These are phyloP conservation scores for Eustoma russellianum DNA, from an alignment of 257 asterid genomes.

Conservation along the genomic window DNA sequence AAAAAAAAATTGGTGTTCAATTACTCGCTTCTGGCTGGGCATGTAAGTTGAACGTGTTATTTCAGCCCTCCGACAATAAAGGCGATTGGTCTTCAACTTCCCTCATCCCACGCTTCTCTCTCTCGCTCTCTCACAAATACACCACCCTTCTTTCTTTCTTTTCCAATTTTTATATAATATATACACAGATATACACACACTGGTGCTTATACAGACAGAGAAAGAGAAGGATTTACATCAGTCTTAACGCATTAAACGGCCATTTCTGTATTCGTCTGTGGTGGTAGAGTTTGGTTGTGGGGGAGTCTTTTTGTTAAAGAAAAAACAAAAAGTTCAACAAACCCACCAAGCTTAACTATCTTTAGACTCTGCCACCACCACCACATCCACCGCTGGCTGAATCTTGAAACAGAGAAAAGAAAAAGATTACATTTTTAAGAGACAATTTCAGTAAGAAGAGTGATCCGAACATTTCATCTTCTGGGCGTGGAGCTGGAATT, in stretches of 20 bases:
- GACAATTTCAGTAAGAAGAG: not conserved
- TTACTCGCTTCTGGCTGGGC: no score
- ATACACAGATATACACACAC: not conserved
- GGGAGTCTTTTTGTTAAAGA: slow-evolving; percentile 3
- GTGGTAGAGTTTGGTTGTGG: not conserved
- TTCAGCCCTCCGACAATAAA: slow-evolving; percentile 13
- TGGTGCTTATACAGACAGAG: not conserved
- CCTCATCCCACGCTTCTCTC: slow-evolving; percentile 37
- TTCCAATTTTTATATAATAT: not conserved
- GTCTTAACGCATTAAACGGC: slow-evolving; percentile 14
- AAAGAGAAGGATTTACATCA: not conserved
- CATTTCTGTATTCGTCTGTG: not conserved
- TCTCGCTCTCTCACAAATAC: slow-evolving; percentile 20
- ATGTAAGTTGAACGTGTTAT: not conserved
- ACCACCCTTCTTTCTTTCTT: not conserved
- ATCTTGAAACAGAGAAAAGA: not conserved
- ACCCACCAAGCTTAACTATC: not conserved
- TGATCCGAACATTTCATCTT: not conserved
- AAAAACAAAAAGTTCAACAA: slow-evolving; percentile 2
- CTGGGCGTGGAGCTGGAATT: slow-evolving; percentile 15
- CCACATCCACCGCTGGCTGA: not conserved
- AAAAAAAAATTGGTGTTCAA: no score
- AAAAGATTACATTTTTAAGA: not conserved
- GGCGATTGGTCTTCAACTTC: slow-evolving; percentile 18
- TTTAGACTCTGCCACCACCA: slow-evolving; percentile 1